Percentiles rank a stretch among this genome's conserved stretches.
These are phyloP conservation scores for Isabelozyma gotoi DNA, from an alignment of 805 yeast genomes.

Conservation along the genomic window DNA sequence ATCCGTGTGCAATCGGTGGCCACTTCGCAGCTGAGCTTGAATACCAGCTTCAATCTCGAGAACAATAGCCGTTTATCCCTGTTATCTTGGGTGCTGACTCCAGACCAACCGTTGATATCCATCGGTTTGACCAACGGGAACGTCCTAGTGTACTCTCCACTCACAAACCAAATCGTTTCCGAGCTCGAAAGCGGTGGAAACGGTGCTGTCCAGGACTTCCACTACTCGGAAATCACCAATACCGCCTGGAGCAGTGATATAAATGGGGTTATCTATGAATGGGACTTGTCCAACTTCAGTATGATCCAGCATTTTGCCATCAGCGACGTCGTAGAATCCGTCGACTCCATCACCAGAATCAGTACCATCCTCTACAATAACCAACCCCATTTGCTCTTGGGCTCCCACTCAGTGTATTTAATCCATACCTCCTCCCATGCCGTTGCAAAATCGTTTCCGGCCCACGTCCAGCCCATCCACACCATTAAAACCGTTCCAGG, in stretches of 20 bases:
- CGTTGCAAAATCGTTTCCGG: constrained; percentile 60
- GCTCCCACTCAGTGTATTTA: constrained; percentile 65
- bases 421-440: constrained; percentile 40
- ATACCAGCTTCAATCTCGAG: constrained; percentile 52
- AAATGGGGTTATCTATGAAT: constrained; percentile 58
- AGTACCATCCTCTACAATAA: constrained; percentile 26
- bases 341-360: constrained; percentile 32
- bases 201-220: constrained; percentile 50
- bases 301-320: constrained; percentile 42
- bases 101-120: constrained; percentile 47
- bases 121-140: constrained; percentile 68
- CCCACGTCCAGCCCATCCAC: constrained; percentile 70
- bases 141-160: constrained; percentile 66
- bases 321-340: constrained; percentile 34
- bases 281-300: constrained; percentile 52
- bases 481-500: constrained; percentile 40
- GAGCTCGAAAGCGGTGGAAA: constrained; percentile 49
- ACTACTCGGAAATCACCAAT: constrained; percentile 39
- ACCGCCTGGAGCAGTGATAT: constrained; percentile 62
- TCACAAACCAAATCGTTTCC: constrained; percentile 53
- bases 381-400: constrained; percentile 52
- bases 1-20: constrained; percentile 58
- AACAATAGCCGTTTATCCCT: constrained; percentile 50
- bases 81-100: constrained; percentile 52
- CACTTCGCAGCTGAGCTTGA: constrained; percentile 41